A percentile compares a stretch with the other conserved stretches of the same genome.
Evolutionary conservation across 2,329 filamentous ascomycete genomes (phyloP).

Genomic region (Aspergillus floridensis): DNA sequence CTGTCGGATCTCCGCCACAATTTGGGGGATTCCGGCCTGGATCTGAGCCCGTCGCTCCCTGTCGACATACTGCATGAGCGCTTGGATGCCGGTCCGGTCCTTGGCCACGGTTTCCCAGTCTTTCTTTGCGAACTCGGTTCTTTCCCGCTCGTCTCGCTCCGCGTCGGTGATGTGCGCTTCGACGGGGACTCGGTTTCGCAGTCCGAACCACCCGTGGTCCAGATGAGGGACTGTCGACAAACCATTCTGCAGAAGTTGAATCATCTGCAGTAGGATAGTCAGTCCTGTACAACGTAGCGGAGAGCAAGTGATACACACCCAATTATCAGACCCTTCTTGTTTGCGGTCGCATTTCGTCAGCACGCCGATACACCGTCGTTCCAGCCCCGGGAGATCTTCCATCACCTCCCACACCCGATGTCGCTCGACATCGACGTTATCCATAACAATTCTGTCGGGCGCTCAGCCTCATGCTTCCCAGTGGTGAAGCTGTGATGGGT

Average conservation of each 20-base stretch:
- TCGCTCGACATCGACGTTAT: constrained; percentile 16
- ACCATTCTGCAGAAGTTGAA: constrained; percentile 18
- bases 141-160: constrained; percentile 12
- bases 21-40: constrained; percentile 14
- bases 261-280: constrained; percentile 11
- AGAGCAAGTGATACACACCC: neutral
- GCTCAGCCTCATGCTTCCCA: too few species aligned
- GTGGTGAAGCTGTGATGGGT: neutral
- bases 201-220: constrained; percentile 4
- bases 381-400: constrained; percentile 7
- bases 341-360: constrained; percentile 13
- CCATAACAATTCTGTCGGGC: constrained; percentile 11
- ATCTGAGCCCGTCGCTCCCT: constrained; percentile 15
- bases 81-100: constrained; percentile 11
- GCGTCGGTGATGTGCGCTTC: constrained; percentile 2
- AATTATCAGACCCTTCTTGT: constrained; percentile 1
- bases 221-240: constrained; percentile 11
- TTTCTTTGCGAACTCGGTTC: neutral
- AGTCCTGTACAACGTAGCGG: neutral
- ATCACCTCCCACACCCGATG: constrained; percentile 3
- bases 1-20: constrained; percentile 14
- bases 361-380: constrained; percentile 16
- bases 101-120: neutral
- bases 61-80: constrained; percentile 17
- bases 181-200: too few species aligned